Percentiles rank a stretch among this genome's conserved stretches.
Evolutionary conservation across 257 asterid species (phyloP).

Genomic region (Thymus mandschuricus): DNA sequence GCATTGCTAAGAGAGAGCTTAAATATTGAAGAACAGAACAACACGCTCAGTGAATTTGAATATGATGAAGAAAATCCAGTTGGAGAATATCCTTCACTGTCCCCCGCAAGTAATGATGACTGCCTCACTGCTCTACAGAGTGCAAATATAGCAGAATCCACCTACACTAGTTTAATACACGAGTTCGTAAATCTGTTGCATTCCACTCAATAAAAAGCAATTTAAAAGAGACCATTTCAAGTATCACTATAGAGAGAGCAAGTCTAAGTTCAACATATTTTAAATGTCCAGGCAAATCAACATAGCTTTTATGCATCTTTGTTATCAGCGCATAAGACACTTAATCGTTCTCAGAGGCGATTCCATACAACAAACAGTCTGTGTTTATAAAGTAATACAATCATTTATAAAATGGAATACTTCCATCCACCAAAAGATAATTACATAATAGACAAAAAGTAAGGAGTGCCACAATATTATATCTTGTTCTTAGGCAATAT

Average conservation of each 20-base stretch:
- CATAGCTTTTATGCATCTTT: neutral
- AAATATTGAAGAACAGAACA: slow-evolving; percentile 70
- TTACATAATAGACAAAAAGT: slow-evolving; percentile 9
- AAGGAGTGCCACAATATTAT: slow-evolving; percentile 5
- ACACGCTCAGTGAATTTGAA: slow-evolving; percentile 58
- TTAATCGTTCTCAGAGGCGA: slow-evolving; percentile 25
- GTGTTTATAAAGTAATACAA: neutral
- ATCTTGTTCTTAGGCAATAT: slow-evolving; percentile 11
- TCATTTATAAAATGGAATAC: neutral
- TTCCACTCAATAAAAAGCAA: slow-evolving; percentile 22
- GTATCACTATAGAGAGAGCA: slow-evolving; percentile 24
- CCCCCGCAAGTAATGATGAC: slow-evolving; percentile 39
- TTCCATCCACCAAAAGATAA: slow-evolving; percentile 9
- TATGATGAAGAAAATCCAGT: slow-evolving; percentile 38
- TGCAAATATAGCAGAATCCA: slow-evolving; percentile 64
- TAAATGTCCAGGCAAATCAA: slow-evolving; percentile 23
- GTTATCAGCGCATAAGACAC: neutral
- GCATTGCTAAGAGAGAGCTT: slow-evolving; percentile 73
- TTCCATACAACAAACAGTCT: slow-evolving; percentile 3
- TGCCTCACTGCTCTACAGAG: slow-evolving; percentile 78
- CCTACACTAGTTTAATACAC: slow-evolving; percentile 58
- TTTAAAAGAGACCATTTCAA: slow-evolving; percentile 5
- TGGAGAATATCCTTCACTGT: slow-evolving; percentile 36
- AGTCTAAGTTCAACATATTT: slow-evolving; percentile 15
- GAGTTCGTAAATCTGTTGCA: slow-evolving; percentile 37